Evolutionary conservation across 2,329 filamentous ascomycete genomes (phyloP).

Genomic region (Cercospora nicotianae): DNA sequence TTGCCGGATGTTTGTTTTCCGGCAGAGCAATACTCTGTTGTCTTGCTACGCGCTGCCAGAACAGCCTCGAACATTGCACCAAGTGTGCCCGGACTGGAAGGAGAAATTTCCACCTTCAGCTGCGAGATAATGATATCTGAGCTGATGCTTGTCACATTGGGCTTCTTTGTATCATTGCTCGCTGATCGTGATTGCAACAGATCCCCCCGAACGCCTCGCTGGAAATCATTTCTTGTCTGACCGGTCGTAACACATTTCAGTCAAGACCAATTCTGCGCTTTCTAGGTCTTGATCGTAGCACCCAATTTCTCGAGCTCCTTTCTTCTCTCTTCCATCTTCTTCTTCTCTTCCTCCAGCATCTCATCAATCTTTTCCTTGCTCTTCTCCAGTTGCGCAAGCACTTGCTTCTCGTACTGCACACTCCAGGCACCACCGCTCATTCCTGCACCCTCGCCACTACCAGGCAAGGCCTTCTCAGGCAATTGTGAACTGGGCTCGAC

Average conservation of each 20-base stretch:
- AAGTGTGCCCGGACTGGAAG: not conserved
- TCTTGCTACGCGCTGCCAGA: not conserved
- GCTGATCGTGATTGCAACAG: not conserved
- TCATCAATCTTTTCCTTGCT: slow-evolving; percentile 62
- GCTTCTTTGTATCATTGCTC: not conserved
- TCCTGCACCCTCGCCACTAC: slow-evolving; percentile 66
- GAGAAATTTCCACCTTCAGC: not conserved
- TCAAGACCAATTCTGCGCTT: not conserved
- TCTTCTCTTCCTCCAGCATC: slow-evolving; percentile 35
- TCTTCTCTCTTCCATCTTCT: slow-evolving; percentile 32
- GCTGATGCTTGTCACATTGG: not conserved
- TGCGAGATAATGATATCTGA: not conserved
- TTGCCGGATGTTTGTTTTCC: not conserved
- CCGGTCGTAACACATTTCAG: not conserved
- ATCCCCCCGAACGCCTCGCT: not conserved
- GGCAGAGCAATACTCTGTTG: not conserved
- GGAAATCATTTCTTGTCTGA: not conserved
- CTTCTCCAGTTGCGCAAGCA: slow-evolving; percentile 50
- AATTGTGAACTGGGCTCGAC: slow-evolving; percentile 67
- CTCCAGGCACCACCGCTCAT: slow-evolving; percentile 56
- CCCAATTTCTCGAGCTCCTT: slow-evolving; percentile 33
- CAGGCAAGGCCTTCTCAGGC: slow-evolving; percentile 64
- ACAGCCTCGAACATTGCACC: not conserved
- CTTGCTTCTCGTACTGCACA: slow-evolving; percentile 35
- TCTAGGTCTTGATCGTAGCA: slow-evolving; percentile 8